Conservation (phyloP, 257 asterid species). For the Parsonsia alboflavescens region DNA sequence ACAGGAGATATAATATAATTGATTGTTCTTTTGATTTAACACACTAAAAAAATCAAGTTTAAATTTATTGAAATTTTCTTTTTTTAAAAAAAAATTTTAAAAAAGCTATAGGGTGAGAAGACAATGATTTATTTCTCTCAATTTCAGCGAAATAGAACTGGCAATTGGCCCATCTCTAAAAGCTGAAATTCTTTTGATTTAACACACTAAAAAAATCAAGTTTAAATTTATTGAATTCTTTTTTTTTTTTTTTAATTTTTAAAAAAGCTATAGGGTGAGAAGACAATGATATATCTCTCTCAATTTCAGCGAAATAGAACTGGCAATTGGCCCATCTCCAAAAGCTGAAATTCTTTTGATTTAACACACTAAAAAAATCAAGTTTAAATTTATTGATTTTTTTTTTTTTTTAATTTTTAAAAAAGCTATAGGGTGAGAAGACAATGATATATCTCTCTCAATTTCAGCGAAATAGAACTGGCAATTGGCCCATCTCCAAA, state of each 20-base stretch:
- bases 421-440: not conserved
- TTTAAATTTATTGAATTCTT: no score
- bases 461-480: slow-evolving; percentile 3
- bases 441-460: not conserved
- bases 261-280: not conserved
- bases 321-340: slow-evolving; percentile 12
- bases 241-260: no score
- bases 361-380: no score
- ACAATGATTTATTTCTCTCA: not conserved
- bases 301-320: not conserved
- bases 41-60: no score
- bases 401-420: no score
- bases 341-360: not conserved
- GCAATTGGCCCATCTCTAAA: slow-evolving; percentile 10
- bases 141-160: slow-evolving; percentile 3
- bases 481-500: slow-evolving; percentile 10
- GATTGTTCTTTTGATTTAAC: not conserved
- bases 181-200: not conserved
- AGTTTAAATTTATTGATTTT: no score
- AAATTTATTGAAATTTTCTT: no score
- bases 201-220: no score
- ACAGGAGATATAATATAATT: not conserved
- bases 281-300: not conserved
- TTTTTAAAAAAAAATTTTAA: no score
- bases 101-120: not conserved